Evolutionary conservation across 2,329 filamentous ascomycete genomes (phyloP).

Genomic region (Aspergillaceae sp.): DNA sequence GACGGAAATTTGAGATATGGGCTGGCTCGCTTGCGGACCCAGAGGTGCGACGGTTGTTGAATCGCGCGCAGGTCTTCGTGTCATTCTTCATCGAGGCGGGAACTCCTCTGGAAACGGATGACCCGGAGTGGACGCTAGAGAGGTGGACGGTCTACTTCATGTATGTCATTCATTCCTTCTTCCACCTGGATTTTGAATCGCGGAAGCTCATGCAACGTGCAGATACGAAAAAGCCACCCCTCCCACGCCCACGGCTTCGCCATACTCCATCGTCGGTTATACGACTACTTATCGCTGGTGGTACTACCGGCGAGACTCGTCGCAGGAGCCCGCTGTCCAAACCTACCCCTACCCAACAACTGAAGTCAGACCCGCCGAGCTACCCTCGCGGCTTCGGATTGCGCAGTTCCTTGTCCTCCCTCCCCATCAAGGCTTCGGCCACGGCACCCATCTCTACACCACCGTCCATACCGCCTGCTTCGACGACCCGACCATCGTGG

Average conservation of each 20-base stretch:
- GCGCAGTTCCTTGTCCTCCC: constrained; percentile 91
- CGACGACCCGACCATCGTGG: constrained; percentile 58
- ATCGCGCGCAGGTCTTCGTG: constrained; percentile 73
- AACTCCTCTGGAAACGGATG: constrained; percentile 62
- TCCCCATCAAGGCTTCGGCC: constrained; percentile 71
- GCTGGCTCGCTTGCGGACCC: constrained; percentile 63
- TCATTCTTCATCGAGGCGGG: constrained; percentile 90
- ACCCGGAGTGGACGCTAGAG: constrained; percentile 63
- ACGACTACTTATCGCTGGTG: constrained; percentile 86
- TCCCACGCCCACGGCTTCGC: constrained; percentile 39
- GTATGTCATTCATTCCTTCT: constrained; percentile 35
- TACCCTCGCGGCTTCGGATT: constrained; percentile 72
- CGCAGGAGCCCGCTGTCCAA: constrained; percentile 31
- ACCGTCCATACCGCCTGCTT: constrained; percentile 65
- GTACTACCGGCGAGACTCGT: constrained; percentile 37
- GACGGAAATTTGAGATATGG: constrained; percentile 75
- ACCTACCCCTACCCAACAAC: constrained; percentile 38
- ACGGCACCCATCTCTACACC: constrained; percentile 73
- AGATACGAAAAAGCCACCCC: constrained; percentile 49
- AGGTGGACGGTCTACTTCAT: constrained; percentile 91
- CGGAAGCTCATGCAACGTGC: constrained; percentile 10
- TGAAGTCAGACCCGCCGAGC: constrained; percentile 46
- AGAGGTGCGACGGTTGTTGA: constrained; percentile 61
- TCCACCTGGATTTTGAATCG: background rate
- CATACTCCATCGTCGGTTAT: constrained; percentile 83